phyloP scores from a whole-genome alignment of 768 basidiomycete species.

The Dacryopinax primogenitus region DNA sequence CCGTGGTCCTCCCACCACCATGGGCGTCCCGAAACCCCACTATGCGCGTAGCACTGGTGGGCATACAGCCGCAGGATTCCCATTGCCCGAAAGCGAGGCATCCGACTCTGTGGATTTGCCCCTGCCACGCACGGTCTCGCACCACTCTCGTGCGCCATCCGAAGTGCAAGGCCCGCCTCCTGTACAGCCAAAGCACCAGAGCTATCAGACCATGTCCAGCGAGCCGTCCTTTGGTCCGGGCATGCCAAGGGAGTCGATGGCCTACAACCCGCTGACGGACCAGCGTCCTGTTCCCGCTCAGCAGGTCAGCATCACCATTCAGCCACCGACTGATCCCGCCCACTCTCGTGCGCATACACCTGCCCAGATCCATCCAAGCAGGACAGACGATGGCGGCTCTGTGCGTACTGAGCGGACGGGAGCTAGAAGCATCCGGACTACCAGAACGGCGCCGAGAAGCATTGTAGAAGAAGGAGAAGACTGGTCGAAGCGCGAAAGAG shows the following conservation, averaged over 20 bases:
- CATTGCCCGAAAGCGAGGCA: not conserved
- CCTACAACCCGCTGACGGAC: not conserved
- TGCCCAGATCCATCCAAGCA: not conserved
- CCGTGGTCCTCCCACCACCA: not conserved
- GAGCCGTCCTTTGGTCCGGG: not conserved
- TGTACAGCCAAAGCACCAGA: slow-evolving; percentile 5
- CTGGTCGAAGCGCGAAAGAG: not conserved
- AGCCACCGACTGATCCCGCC: not conserved
- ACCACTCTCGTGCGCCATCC: not conserved
- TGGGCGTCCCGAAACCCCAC: not conserved
- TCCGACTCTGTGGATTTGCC: not conserved
- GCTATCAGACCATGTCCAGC: not conserved
- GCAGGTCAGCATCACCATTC: slow-evolving; percentile 7
- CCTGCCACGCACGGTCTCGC: not conserved
- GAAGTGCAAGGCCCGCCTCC: not conserved
- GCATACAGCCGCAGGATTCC: not conserved
- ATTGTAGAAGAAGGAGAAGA: not conserved
- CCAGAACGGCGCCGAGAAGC: not conserved
- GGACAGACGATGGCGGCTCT: not conserved
- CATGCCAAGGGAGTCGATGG: not conserved
- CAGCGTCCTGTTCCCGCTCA: not conserved
- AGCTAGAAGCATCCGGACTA: not conserved
- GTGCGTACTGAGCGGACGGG: not conserved
- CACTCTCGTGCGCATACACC: slow-evolving; percentile 4
- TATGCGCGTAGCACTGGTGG: not conserved